Conservation (phyloP, 139 green algal genomes). For the Chlorella sp. region DNA sequence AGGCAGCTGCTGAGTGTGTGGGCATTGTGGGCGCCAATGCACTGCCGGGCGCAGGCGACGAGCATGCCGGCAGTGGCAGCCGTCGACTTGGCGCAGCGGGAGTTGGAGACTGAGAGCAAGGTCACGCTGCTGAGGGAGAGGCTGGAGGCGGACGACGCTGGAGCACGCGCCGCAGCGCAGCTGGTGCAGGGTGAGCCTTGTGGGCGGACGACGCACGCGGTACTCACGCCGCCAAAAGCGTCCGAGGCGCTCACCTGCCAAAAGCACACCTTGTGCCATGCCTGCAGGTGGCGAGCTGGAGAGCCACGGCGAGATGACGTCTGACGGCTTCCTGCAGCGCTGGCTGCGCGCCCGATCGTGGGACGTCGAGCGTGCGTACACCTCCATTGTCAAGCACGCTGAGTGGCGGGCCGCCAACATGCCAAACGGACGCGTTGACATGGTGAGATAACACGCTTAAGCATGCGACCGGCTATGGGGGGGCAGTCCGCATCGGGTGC, state of each 20-base stretch:
- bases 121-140: slow-evolving; percentile 3
- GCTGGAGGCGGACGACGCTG: background rate
- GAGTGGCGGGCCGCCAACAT: slow-evolving; percentile 25
- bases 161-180: slow-evolving; percentile 3
- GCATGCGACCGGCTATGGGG: too few species aligned
- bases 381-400: slow-evolving; percentile 18
- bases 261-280: background rate
- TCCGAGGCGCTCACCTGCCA: background rate
- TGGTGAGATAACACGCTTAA: too few species aligned
- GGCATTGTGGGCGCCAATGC: too few species aligned
- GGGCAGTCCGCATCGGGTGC: too few species aligned
- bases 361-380: slow-evolving; percentile 18
- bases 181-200: slow-evolving; percentile 13
- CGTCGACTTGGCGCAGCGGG: background rate
- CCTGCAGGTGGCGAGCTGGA: slow-evolving; percentile 26
- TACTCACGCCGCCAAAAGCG: background rate
- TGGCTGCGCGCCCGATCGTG: slow-evolving; percentile 30
- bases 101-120: slow-evolving; percentile 4
- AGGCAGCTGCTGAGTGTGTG: too few species aligned
- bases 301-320: slow-evolving; percentile 7
- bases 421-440: slow-evolving; percentile 12
- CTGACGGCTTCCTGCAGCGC: slow-evolving; percentile 24
- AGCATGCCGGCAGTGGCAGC: too few species aligned
- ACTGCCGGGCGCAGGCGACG: too few species aligned
- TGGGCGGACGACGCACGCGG: too few species aligned